Conservation (phyloP, 192 early-diverging fungal genomes). For the Coemansia sp. region DNA sequence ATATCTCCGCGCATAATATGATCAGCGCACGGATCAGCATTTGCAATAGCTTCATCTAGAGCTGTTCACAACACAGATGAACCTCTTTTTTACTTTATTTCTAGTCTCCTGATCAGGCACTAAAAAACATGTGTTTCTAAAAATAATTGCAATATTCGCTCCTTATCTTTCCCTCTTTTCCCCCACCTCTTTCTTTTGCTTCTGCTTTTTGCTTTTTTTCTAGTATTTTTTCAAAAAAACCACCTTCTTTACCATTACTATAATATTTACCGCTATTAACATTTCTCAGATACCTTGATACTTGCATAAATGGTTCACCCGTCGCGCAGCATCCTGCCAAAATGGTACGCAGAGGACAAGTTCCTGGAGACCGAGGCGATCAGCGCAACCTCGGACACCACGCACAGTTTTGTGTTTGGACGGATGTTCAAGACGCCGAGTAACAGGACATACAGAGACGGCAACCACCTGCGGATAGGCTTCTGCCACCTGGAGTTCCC, state of each 20-base stretch:
- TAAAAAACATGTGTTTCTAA: too few relatives aligned
- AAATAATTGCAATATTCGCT: neutral
- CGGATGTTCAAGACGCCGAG: slow-evolving; percentile 28
- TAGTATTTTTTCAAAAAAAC: too few relatives aligned
- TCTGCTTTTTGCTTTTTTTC: too few relatives aligned
- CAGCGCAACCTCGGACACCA: slow-evolving; percentile 11
- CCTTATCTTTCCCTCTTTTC: neutral
- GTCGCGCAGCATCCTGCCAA: slow-evolving; percentile 19
- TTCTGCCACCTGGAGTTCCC: slow-evolving; percentile 46
- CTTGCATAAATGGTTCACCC: slow-evolving; percentile 12
- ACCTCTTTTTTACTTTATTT: neutral
- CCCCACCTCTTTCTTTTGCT: neutral
- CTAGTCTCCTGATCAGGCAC: too few relatives aligned
- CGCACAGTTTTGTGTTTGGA: slow-evolving; percentile 30
- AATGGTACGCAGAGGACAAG: slow-evolving; percentile 34
- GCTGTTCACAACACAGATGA: slow-evolving; percentile 56
- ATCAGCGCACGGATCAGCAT: slow-evolving; percentile 56
- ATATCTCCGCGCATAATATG: slow-evolving; percentile 61
- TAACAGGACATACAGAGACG: slow-evolving; percentile 21
- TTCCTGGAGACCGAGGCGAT: slow-evolving; percentile 23
- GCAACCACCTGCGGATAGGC: slow-evolving; percentile 27
- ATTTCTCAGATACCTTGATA: neutral
- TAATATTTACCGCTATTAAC: neutral
- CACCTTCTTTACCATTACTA: too few relatives aligned
- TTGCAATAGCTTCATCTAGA: slow-evolving; percentile 69